Evolutionary conservation across 2,329 filamentous ascomycete species (phyloP), one percentile per base, ranked within the genome.

Genomic region (Apiospora kogelbergensis): DNA sequence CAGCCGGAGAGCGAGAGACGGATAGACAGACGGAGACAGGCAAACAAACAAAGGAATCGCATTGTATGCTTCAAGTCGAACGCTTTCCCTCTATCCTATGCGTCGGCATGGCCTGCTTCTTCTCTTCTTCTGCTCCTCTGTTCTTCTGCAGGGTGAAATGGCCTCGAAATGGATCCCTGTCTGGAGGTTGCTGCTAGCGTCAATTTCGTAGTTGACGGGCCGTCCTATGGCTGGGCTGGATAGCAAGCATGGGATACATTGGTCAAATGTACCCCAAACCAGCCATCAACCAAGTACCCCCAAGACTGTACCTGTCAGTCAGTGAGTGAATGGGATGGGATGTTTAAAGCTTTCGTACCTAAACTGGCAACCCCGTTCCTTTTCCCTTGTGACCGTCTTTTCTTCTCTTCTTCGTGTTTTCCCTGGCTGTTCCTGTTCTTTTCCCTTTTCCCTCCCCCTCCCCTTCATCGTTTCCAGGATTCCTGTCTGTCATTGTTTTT

Each of bases 361-460:
- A 74, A 71, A 70, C 75, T 76, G 69, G 75, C 78, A 76, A 60
- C 77, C 76, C 74, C 72, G 73, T 74, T 70, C 71, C 72, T 73
- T 72, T 74, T 76, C 74, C 73, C 74, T 75, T 75, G 72, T 73
- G 67, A 73, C 71, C 70, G 69, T 72, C 73, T 74, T 68, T 72
- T 67, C 71, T 70, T 71, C 53, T 70, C 69, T 69, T 68, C 67
- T 69, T 68, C 67, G 69, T 66, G 45, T 66, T 68, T 70, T 70
- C 2, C 63, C 63, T 60, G 53, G 53, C 53, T 60, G 30, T 60
- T 60, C 30, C 53, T 37, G 26, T 37, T 10, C 30, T 13, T 33
- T 60, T 37, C 53, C 26, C 53, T 60, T 30, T 68, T 68, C 64
- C 68, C 67, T 71, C 68, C 70, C 66, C 45, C 70, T 63, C 63